Base-by-base conservation (phyloP, 2,329 filamentous ascomycete genomes). In the Pseudonectria foliicola region DNA sequence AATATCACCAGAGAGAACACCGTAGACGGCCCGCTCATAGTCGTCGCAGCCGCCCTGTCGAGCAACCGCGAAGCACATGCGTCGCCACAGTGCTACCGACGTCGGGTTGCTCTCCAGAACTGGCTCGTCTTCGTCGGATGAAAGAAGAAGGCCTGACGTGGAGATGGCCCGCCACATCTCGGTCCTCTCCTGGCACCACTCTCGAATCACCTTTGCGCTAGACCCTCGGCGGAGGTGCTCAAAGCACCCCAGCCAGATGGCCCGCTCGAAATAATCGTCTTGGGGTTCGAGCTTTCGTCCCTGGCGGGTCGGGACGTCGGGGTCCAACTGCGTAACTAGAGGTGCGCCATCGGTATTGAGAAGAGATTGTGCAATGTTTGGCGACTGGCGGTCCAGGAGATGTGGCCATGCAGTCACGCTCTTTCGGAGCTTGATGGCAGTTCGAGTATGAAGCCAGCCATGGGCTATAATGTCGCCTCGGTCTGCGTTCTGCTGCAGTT, bases 221-320 rank as follows among this genome's bases (percentile, higher is more conserved):
- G 78, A 80, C n/a, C 92, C 92, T 29, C 88, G 79, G 31, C 90
- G 80, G 34, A 98, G 69, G 68, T 95, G 85, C 58, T 95, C 87
- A 67, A 88, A 96, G 61, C 86, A 92, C n/a, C 85, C 83, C 41
- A 89, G 73, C 89, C 92, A 96, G 30, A 94, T 85, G 3, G 88
- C 84, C 34, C 82, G 77, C 63, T 98, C 92, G 43, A 90, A 92
- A 52, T 81, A 89, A 45, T 87, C 80, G 54, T 98, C 92, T 50
- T 89, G 78, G 15, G 80, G 75, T 54, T 94, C 83, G 27, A 96
- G 67, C 32, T 73, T 77, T 35, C 85, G 77, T 31, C 72, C 73
- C 59, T 96, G 89, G 41, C 92, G 77, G 25, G 79, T 80, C n/a
- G 80, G 71, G 6, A 88, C 86, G 65, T 98, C 92, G 0, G 92